Base-by-base conservation (phyloP, 768 basidiomycete species). In the Lentinula lateritia region DNA sequence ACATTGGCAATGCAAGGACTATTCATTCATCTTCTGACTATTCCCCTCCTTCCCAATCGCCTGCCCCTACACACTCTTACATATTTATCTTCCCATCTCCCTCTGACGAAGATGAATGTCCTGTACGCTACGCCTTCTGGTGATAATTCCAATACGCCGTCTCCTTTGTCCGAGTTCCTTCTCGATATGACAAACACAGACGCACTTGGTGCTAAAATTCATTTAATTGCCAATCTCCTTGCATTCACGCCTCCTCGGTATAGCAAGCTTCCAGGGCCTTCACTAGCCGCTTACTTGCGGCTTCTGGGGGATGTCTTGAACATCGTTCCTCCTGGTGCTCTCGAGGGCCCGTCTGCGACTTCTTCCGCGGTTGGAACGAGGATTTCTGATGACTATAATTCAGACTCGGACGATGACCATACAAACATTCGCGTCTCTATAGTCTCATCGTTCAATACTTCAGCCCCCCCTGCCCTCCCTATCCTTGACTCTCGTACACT, bases 21-120 rank as follows among this genome's bases (percentile, higher is more conserved):
- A 34, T 65, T 90, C 58, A 68, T 75, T 15, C 72, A 76, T 62
- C 83, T 95, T 59, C 77, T 96, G 61, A 81, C 87, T 1, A 77
- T 95, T 48, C 89, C 91, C 0, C 74, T 93, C 0, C 80, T 98
- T 0, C 93, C 92, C 0, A 89, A 91, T 71, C 88, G 85, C 7
- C 76, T 90, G 50, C 89, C 84, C 39, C 76, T 87, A 20, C 71
- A 74, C 0, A 80, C 84, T 20, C 80, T 96, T 39, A 84, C 85
- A 3, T 73, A 80, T 23, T 76, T 98, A 43, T 85, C 89, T 15
- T 76, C 84, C 15, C 76, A 79, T 9, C 76, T 95, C 12, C 92
- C 93, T 1, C 76, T 82, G 50, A 54, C 70, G 0, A 61, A 72
- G 38, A 71, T 83, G 16, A 69, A 72, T 48, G 63, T 67, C 3